A percentile compares a stretch with the other conserved stretches of the same genome.
phyloP scores from a whole-genome alignment of 2,329 filamentous ascomycete genomes.

The Fusarium anthophilum region DNA sequence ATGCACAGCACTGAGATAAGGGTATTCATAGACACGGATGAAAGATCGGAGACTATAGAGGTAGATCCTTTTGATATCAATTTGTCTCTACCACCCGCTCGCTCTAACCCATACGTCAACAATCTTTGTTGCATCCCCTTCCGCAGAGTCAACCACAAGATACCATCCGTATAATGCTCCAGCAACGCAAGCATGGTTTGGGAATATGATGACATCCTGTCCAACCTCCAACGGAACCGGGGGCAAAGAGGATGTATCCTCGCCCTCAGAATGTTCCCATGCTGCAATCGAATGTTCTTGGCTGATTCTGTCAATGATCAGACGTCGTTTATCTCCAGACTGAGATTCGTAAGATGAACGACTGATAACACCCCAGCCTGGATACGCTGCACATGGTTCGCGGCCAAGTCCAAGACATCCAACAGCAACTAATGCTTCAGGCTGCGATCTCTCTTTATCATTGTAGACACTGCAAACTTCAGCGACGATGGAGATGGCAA shows the following conservation, averaged over 20 bases:
- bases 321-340: constrained; percentile 14
- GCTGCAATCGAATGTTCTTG: constrained; percentile 71
- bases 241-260: background rate
- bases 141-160: constrained; percentile 56
- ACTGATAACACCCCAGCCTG: constrained; percentile 68
- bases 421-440: constrained; percentile 66
- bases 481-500: constrained; percentile 66
- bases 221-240: constrained; percentile 57
- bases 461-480: constrained; percentile 71
- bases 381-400: constrained; percentile 68
- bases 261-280: constrained; percentile 51
- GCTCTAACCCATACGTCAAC: constrained; percentile 70
- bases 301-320: constrained; percentile 69
- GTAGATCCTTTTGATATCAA: background rate
- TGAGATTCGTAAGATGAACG: constrained; percentile 42
- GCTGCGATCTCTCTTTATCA: constrained; percentile 42
- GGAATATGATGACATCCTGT: constrained; percentile 58
- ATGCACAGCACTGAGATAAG: rapidly evolving
- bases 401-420: constrained; percentile 68
- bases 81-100: constrained; percentile 54
- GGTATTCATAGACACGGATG: rapidly evolving
- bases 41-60: background rate
- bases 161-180: constrained; percentile 70
- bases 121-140: constrained; percentile 48
- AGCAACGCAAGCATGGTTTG: constrained; percentile 73